phyloP scores from a whole-genome alignment of 1,284 basidiomycete species.

The Heimioporus retisporus region DNA sequence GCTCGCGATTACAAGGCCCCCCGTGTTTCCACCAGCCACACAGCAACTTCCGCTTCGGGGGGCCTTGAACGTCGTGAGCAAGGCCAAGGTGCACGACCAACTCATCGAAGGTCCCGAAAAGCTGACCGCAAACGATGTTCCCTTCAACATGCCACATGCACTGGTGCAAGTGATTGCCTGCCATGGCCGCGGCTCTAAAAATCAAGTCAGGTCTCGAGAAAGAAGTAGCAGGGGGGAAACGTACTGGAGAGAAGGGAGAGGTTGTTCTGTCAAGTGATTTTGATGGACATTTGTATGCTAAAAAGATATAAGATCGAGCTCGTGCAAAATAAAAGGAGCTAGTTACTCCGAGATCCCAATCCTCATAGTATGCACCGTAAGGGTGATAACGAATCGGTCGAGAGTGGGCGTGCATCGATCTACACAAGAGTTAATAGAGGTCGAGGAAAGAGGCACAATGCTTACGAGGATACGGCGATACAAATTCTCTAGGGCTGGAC shows the following conservation, averaged over 20 bases:
- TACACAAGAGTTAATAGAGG: not conserved
- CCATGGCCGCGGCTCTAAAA: not conserved
- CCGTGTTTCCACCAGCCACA: constrained; percentile 11
- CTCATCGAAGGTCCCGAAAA: constrained; percentile 6
- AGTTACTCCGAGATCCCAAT: not conserved
- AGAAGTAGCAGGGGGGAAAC: not conserved
- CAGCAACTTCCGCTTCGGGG: not conserved
- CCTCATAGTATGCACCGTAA: not conserved
- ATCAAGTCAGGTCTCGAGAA: not conserved
- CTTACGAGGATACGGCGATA: not conserved
- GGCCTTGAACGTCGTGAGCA: constrained; percentile 9
- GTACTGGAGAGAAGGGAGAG: not conserved
- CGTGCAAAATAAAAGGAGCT: too few species aligned
- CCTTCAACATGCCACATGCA: constrained; percentile 21
- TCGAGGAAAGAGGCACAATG: not conserved
- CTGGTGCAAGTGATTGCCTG: not conserved
- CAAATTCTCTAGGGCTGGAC: too few species aligned
- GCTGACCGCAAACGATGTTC: not conserved
- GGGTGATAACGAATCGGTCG: not conserved
- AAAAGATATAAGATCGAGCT: too few species aligned
- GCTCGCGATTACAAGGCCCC: not conserved
- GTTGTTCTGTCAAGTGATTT: too few species aligned
- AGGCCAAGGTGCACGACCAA: constrained; percentile 7
- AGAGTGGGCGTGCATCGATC: not conserved
- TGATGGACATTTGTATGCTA: too few species aligned